Evolutionary conservation across 176 grass and related monocot species (phyloP).

Genomic region (Carex scoparia): DNA sequence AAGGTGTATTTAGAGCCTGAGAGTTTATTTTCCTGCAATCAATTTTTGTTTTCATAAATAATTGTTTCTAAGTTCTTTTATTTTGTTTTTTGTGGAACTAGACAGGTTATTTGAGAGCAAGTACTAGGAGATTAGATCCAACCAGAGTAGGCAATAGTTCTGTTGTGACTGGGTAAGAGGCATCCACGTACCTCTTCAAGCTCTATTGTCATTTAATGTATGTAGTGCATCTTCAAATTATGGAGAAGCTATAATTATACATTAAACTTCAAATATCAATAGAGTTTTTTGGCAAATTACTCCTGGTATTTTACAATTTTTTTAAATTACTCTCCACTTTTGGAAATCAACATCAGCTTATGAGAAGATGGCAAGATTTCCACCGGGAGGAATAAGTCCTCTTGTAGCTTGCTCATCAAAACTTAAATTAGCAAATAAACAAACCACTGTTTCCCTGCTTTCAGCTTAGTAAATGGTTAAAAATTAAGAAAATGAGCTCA

Average conservation of each 20-base stretch:
- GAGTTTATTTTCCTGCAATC: not conserved
- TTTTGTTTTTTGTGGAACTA: conserved; percentile 37
- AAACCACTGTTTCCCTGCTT: not conserved
- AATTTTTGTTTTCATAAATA: not conserved
- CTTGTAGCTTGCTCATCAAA: not conserved
- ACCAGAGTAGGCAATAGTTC: not conserved
- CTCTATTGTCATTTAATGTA: conserved; percentile 10
- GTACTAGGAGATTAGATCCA: conserved; percentile 12
- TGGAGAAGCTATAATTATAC: not conserved
- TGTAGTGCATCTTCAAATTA: not conserved
- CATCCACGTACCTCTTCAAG: conserved; percentile 34
- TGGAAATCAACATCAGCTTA: not conserved
- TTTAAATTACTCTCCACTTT: not conserved
- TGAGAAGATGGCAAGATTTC: not conserved
- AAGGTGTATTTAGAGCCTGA: not conserved
- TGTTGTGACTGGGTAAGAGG: conserved; percentile 60
- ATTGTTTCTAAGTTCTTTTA: not conserved
- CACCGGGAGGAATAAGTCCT: not conserved
- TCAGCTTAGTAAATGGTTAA: not conserved
- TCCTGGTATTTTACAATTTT: not conserved
- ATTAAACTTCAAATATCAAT: not conserved
- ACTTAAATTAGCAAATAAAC: not conserved
- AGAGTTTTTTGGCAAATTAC: not conserved
- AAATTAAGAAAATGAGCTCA: not conserved
- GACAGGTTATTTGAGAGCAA: conserved; percentile 54